Percentiles rank a stretch among this genome's conserved stretches.
phyloP scores from a whole-genome alignment of 2,329 filamentous ascomycete genomes.

The Chaetomium strumarium region DNA sequence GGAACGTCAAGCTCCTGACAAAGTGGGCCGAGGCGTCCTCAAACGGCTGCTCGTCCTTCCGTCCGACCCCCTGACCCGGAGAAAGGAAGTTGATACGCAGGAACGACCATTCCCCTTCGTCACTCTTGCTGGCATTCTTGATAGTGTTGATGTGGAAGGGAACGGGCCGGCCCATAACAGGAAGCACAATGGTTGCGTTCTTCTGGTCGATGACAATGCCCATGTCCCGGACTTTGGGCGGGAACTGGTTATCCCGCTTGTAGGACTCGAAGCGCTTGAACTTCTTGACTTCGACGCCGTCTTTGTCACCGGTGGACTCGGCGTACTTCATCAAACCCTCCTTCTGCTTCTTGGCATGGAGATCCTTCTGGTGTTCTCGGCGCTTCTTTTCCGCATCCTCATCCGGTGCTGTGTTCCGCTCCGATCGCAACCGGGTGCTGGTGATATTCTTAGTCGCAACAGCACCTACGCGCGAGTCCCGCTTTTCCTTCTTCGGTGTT shows the following conservation, averaged over 20 bases:
- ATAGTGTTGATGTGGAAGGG: constrained; percentile 97
- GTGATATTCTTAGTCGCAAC: constrained; percentile 94
- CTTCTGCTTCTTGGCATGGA: constrained; percentile 79
- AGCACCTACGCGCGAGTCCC: constrained; percentile 73
- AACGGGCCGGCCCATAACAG: constrained; percentile 94
- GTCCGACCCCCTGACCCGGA: constrained; percentile 90
- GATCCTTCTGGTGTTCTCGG: constrained; percentile 86
- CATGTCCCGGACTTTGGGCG: constrained; percentile 73
- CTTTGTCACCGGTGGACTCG: constrained; percentile 75
- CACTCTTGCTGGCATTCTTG: constrained; percentile 97
- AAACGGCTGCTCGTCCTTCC: constrained; percentile 96
- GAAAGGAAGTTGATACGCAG: constrained; percentile 96
- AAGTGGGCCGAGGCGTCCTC: constrained; percentile 96
- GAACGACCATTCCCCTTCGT: constrained; percentile 90
- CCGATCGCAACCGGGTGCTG: constrained; percentile 83
- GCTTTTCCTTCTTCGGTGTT: constrained; percentile 85
- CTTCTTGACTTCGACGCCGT: constrained; percentile 91
- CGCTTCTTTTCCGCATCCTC: constrained; percentile 85
- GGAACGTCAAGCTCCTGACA: constrained; percentile 88
- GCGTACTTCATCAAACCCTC: constrained; percentile 82
- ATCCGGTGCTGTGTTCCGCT: constrained; percentile 80
- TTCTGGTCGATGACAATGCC: constrained; percentile 88
- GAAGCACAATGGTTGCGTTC: constrained; percentile 82
- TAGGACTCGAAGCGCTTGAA: constrained; percentile 99
- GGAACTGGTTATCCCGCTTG: constrained; percentile 94